Evolutionary conservation across 1,284 basidiomycete genomes (phyloP).

Genomic region (Heterobasidion irregulare): DNA sequence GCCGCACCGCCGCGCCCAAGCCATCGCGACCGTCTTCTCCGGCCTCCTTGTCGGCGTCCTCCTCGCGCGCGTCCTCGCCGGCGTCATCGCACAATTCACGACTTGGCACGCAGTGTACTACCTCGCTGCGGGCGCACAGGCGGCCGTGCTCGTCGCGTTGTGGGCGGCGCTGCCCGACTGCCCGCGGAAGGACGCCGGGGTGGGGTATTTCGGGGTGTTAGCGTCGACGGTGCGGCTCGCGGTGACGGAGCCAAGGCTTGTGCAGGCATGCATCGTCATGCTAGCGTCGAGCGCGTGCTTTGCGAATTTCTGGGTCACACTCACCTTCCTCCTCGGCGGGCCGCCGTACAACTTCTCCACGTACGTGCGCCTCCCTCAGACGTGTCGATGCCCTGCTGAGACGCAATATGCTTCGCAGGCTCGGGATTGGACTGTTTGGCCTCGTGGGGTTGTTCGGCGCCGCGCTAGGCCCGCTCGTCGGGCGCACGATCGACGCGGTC

Average conservation of each 20-base stretch:
- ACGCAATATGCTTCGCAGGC: conserved; percentile 14
- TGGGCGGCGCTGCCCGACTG: conserved; percentile 39
- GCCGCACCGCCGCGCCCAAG: conserved; percentile 34
- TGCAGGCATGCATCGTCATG: conserved; percentile 36
- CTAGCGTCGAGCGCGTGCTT: conserved; percentile 26
- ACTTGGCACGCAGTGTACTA: conserved; percentile 40
- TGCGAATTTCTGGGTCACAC: conserved; percentile 33
- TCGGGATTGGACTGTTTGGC: conserved; percentile 50
- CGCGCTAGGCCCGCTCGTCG: conserved; percentile 37
- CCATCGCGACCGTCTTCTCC: conserved; percentile 27
- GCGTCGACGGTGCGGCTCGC: conserved; percentile 37
- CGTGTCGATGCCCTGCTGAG: not conserved
- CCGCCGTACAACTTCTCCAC: conserved; percentile 34
- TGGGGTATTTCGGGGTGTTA: conserved; percentile 37
- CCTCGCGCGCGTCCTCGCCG: conserved; percentile 37
- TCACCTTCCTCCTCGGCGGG: conserved; percentile 44
- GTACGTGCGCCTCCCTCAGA: not conserved
- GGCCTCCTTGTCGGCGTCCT: conserved; percentile 30
- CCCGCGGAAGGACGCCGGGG: conserved; percentile 31
- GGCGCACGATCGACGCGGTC: conserved; percentile 39
- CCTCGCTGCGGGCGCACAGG: conserved; percentile 32
- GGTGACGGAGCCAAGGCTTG: conserved; percentile 41
- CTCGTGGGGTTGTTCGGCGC: conserved; percentile 42
- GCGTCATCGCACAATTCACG: conserved; percentile 35
- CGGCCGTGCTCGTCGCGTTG: conserved; percentile 24